These are phyloP conservation scores for Ganoderma leucocontextum DNA, from an alignment of 1,284 basidiomycete genomes.

Conservation along the genomic window DNA sequence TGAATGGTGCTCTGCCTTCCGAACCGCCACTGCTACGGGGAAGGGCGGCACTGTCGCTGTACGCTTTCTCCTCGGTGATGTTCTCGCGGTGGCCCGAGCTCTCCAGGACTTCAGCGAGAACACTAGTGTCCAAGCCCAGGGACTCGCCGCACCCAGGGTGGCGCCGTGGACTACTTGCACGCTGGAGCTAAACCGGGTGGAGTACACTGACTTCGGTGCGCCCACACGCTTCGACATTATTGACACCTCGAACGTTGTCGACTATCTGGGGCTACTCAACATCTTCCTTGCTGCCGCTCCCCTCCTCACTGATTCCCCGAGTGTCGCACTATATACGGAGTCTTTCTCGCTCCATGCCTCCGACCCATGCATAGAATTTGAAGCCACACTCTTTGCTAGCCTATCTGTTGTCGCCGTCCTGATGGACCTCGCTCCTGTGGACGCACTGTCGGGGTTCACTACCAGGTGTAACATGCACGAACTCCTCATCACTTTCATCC, in stretches of 20 bases:
- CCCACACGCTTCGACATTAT: conserved; percentile 58
- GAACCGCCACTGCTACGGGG: conserved; percentile 10
- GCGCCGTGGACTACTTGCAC: not conserved
- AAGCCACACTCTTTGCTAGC: conserved; percentile 47
- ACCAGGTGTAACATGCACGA: conserved; percentile 54
- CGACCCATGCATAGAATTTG: conserved; percentile 43
- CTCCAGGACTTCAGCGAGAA: conserved; percentile 25
- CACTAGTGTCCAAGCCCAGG: not conserved
- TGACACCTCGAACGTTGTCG: conserved; percentile 62
- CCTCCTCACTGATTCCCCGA: conserved; percentile 43
- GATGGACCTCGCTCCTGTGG: conserved; percentile 50
- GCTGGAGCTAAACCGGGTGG: conserved; percentile 23
- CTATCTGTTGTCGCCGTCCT: conserved; percentile 49
- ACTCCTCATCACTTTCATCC: conserved; percentile 31
- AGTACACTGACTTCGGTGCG: conserved; percentile 45
- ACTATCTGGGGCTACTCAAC: conserved; percentile 61
- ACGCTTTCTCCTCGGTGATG: conserved; percentile 49
- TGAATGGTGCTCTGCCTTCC: conserved; percentile 48
- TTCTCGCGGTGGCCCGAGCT: conserved; percentile 43
- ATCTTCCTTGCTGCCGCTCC: conserved; percentile 49
- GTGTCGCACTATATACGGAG: conserved; percentile 53
- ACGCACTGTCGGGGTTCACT: conserved; percentile 52
- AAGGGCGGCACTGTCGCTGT: conserved; percentile 18
- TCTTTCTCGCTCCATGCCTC: conserved; percentile 42
- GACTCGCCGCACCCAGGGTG: not conserved